These are phyloP conservation scores for Helotiales sp. DNA, from an alignment of 2,329 filamentous ascomycete species.

Conservation along the genomic window DNA sequence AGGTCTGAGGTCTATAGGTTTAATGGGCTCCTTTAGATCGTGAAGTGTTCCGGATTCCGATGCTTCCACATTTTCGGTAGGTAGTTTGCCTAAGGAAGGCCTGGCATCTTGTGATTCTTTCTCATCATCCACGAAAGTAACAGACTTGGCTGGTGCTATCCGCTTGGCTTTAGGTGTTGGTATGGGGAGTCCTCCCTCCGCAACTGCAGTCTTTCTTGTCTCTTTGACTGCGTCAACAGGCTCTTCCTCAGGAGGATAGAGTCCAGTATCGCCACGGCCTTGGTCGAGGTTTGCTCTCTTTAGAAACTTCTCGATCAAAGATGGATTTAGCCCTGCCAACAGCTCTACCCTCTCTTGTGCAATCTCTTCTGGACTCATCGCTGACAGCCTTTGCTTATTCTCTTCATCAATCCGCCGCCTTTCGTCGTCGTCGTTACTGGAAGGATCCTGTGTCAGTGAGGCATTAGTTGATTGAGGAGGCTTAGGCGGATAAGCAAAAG, in stretches of 20 bases:
- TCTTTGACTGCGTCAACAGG: not conserved
- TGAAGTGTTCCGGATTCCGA: too few species aligned
- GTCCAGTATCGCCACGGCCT: conserved; percentile 34
- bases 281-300: conserved; percentile 35
- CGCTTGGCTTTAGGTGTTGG: conserved; percentile 27
- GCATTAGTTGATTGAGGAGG: conserved; percentile 18
- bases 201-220: not conserved
- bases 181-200: conserved; percentile 20
- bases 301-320: conserved; percentile 74
- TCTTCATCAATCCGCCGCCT: conserved; percentile 76
- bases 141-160: conserved; percentile 44
- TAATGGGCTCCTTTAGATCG: too few species aligned
- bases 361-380: conserved; percentile 83
- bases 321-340: conserved; percentile 73
- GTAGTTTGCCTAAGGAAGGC: conserved; percentile 26
- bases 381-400: conserved; percentile 70
- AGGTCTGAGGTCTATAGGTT: too few species aligned
- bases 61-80: not conserved
- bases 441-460: conserved; percentile 25
- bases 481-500: conserved; percentile 17
- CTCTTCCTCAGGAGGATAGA: conserved; percentile 13
- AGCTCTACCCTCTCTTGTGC: conserved; percentile 77
- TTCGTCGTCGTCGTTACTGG: conserved; percentile 53
- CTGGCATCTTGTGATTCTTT: conserved; percentile 43
- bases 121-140: conserved; percentile 37